Conservation (phyloP, 306 rosid species). For the Inga laurina region DNA sequence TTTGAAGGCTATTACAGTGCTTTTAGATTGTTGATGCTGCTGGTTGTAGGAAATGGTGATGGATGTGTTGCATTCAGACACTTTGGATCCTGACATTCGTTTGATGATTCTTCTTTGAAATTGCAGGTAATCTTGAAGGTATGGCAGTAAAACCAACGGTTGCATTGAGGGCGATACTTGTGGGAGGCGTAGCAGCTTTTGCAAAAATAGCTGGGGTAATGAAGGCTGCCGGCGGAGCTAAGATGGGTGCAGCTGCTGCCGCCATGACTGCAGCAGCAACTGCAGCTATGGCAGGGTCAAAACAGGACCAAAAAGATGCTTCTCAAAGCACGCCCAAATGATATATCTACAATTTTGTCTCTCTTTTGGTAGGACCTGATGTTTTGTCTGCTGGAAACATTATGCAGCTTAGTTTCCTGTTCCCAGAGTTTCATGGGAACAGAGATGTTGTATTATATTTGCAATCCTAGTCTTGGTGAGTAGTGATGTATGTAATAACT, state of each 20-base stretch:
- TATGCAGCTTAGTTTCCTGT: conserved; percentile 39
- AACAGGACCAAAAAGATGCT: conserved; percentile 49
- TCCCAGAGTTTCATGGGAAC: conserved; percentile 25
- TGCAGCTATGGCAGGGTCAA: conserved; percentile 53
- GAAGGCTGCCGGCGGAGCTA: conserved; percentile 65
- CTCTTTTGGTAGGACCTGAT: not conserved
- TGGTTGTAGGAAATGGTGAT: not conserved
- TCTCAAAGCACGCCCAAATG: conserved; percentile 37
- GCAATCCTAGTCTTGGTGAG: conserved; percentile 14
- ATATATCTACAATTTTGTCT: not conserved
- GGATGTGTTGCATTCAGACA: not conserved
- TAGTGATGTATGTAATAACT: conserved; percentile 25
- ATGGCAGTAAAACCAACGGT: conserved; percentile 72
- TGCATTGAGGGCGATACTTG: conserved; percentile 65
- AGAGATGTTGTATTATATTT: conserved; percentile 22
- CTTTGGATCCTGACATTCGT: not conserved
- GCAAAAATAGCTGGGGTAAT: conserved; percentile 57
- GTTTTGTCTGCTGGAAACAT: conserved; percentile 12
- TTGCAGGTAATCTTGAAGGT: conserved; percentile 27
- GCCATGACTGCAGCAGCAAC: conserved; percentile 74
- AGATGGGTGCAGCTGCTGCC: conserved; percentile 61
- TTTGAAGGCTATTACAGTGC: too few relatives aligned
- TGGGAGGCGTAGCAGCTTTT: conserved; percentile 73
- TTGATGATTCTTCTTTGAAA: conserved; percentile 1
- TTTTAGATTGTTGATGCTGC: not conserved